Conservation (phyloP, 768 basidiomycete genomes). For the Boletus reticuloceps region DNA sequence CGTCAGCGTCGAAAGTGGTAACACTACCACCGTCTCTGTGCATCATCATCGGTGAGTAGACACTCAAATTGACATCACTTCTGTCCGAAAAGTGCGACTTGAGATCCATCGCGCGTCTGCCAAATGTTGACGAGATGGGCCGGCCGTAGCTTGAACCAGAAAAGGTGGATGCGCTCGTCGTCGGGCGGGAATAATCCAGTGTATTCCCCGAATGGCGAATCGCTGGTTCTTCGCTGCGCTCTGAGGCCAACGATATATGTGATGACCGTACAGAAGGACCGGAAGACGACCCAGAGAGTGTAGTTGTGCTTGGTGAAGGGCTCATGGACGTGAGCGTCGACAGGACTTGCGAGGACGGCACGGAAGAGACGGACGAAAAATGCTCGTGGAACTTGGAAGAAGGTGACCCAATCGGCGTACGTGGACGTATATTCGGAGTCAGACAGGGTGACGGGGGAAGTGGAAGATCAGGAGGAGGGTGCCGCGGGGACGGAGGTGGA, state of each 20-base stretch:
- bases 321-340: conserved; percentile 9
- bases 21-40: conserved; percentile 16
- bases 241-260: conserved; percentile 17
- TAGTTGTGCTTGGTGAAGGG: conserved; percentile 18
- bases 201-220: conserved; percentile 8
- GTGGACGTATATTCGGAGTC: not conserved
- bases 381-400: conserved; percentile 35
- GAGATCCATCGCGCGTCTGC: not conserved
- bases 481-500: conserved; percentile 24
- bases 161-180: conserved; percentile 17
- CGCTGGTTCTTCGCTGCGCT: conserved; percentile 9
- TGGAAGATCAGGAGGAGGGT: conserved; percentile 28
- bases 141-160: conserved; percentile 23
- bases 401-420: conserved; percentile 9
- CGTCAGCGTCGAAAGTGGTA: conserved; percentile 22
- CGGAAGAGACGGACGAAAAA: conserved; percentile 28
- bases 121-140: conserved; percentile 5
- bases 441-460: conserved; percentile 26
- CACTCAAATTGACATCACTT: conserved; percentile 15
- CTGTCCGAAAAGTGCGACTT: conserved; percentile 21
- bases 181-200: conserved; percentile 16
- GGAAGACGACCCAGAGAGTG: conserved; percentile 31
- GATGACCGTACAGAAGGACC: conserved; percentile 28
- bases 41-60: conserved; percentile 18
- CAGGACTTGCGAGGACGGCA: conserved; percentile 13